A percentile compares a stretch with the other conserved stretches of the same genome.
These are phyloP conservation scores for Bryoglossum gracile DNA, from an alignment of 495 filamentous ascomycete species.

Conservation along the genomic window DNA sequence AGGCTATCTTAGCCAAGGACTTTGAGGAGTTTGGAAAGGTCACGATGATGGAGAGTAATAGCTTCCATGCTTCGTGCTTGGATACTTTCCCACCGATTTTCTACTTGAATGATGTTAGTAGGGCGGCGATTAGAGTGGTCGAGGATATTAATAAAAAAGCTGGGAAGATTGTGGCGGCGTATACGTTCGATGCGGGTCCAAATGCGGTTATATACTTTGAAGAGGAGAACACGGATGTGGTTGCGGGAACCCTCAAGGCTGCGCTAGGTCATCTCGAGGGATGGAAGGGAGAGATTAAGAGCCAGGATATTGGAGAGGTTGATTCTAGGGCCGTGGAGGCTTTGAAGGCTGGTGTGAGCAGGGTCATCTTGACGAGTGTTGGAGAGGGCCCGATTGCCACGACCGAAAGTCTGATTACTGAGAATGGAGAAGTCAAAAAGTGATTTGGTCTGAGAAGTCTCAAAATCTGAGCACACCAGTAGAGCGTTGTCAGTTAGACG, in stretches of 20 bases:
- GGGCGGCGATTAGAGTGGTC: conserved; percentile 78
- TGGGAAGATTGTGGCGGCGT: conserved; percentile 73
- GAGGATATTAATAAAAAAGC: conserved; percentile 75
- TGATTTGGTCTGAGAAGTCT: conserved; percentile 12
- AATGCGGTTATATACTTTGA: conserved; percentile 95
- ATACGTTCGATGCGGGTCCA: conserved; percentile 96
- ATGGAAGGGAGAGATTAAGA: conserved; percentile 49
- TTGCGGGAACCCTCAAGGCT: conserved; percentile 64
- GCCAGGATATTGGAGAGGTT: conserved; percentile 40
- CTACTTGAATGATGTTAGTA: conserved; percentile 90
- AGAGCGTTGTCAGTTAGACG: too few species aligned
- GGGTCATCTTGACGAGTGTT: conserved; percentile 85
- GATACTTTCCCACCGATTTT: conserved; percentile 97
- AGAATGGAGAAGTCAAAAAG: conserved; percentile 42
- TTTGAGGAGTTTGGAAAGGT: conserved; percentile 83
- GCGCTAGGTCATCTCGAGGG: conserved; percentile 47
- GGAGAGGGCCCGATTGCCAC: conserved; percentile 81
- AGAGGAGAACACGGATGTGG: conserved; percentile 61
- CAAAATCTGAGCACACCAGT: too few species aligned
- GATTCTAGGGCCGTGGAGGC: conserved; percentile 49
- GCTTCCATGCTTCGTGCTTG: conserved; percentile 89
- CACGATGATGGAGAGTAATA: conserved; percentile 94
- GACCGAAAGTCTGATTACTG: conserved; percentile 68
- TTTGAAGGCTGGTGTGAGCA: conserved; percentile 70
- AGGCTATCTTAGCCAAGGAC: conserved; percentile 66